These are phyloP conservation scores for Atalantia buxifolia DNA, from an alignment of 345 rosid species.

Conservation along the genomic window DNA sequence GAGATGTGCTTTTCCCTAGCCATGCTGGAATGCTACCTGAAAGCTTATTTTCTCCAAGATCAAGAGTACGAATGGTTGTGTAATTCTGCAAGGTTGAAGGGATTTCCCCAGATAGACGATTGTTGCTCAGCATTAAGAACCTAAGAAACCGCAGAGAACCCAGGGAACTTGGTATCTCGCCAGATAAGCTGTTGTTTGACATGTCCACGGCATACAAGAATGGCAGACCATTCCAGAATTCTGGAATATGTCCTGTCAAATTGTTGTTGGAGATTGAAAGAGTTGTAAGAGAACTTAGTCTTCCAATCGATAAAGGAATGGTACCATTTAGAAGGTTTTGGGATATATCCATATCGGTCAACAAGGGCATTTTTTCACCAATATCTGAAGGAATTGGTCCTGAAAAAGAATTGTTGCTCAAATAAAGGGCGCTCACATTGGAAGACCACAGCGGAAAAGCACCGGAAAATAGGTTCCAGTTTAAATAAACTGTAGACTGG, in stretches of 20 bases:
- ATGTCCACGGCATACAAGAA: neutral
- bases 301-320: slow-evolving; percentile 8
- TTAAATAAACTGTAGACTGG: neutral
- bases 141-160: neutral
- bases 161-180: neutral
- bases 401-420: slow-evolving; percentile 19
- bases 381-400: slow-evolving; percentile 22
- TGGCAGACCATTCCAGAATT: neutral
- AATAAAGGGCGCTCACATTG: slow-evolving; percentile 10
- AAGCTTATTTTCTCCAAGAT: slow-evolving; percentile 10
- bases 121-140: slow-evolving; percentile 11
- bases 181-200: neutral
- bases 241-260: slow-evolving; percentile 11
- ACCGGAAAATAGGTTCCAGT: slow-evolving; percentile 21
- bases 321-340: slow-evolving; percentile 16
- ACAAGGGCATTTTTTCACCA: slow-evolving; percentile 6
- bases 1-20: neutral
- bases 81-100: slow-evolving; percentile 3
- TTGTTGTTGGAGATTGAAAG: slow-evolving; percentile 4
- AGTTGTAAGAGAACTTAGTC: neutral
- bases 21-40: slow-evolving; percentile 7
- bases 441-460: slow-evolving; percentile 21
- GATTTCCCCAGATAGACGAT: slow-evolving; percentile 1
- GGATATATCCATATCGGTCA: slow-evolving; percentile 16
- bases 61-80: neutral